Evolutionary conservation across 2,329 filamentous ascomycete species (phyloP).

Genomic region (Aspergillus sp.): DNA sequence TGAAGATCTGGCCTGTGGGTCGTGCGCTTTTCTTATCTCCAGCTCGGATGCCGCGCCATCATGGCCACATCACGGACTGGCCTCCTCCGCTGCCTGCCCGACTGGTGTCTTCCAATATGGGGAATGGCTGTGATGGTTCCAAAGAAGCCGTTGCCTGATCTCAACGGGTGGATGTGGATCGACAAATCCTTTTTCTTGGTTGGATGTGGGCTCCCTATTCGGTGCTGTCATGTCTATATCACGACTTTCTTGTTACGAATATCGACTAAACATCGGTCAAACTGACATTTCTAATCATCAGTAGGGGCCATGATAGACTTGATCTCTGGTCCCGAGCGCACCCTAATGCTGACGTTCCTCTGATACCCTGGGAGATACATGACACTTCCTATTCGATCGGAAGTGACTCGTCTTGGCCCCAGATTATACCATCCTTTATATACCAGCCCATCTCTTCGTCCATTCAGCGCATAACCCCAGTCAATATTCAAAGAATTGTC

Average conservation of each 20-base stretch:
- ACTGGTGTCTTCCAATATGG: neutral
- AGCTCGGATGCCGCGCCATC: neutral
- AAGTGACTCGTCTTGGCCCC: neutral
- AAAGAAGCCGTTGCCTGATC: neutral
- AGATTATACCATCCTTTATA: conserved; percentile 1
- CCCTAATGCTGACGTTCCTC: conserved; percentile 1
- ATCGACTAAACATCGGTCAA: conserved; percentile 6
- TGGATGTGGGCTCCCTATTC: neutral
- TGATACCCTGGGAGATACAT: conserved; percentile 15
- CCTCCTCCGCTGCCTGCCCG: neutral
- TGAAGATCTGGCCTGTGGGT: conserved; percentile 1
- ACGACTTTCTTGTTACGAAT: conserved; percentile 14
- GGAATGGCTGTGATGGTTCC: neutral
- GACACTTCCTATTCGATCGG: conserved; percentile 4
- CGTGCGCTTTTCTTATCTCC: conserved; percentile 7
- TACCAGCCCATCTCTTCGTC: neutral
- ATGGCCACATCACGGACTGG: neutral
- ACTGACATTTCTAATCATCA: conserved; percentile 12
- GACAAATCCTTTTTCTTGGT: neutral
- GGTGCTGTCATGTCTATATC: neutral
- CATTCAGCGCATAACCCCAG: neutral
- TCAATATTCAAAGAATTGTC: neutral
- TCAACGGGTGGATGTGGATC: neutral
- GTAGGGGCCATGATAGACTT: conserved; percentile 6
- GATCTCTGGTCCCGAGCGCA: neutral